Evolutionary conservation across 2,329 filamentous ascomycete genomes (phyloP), one percentile per base, ranked within the genome.

Genomic region (Penicillium griseofulvum): DNA sequence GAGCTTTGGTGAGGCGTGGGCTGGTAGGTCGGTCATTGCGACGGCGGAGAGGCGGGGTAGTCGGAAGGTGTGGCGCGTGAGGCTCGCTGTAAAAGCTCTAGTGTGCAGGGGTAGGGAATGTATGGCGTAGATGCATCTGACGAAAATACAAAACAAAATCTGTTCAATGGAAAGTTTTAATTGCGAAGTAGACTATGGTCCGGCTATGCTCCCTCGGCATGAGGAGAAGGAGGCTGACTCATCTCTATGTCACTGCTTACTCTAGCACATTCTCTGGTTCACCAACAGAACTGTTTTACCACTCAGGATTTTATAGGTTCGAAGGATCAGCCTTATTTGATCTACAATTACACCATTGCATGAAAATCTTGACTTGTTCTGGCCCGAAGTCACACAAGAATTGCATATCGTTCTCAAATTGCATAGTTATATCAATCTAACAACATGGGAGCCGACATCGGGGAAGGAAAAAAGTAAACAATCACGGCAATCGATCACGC

Each of bases 1-100:
- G 52, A 83, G 73, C 58, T 74, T 73, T 24, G 80, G 79, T 39
- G 81, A 81, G 53, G 78, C 74, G 65, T 82, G 81, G 37, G 80
- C 78, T n/a, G 83, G 81, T 56, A 83, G 74, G 54, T 82, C 77
- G 43, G 79, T 74, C 81, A 84, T 83, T 60, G 64, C 68, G 64
- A 59, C 57, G 55, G 43, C 29, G 42, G 57, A 55, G 58, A 51
- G 44, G 59, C 45, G 51, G 56, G 52, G 51, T 45, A 54, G 36
- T 53, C 22, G 28, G 29, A 17, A 31, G 39, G 39, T 46, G 38
- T 34, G 28, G n/a, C 34, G n/a, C 24, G 33, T 26, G 33, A 22
- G 11, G 33, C 52, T 24, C 24, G 33, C 38, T 61, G 56, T 10
- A 24, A 38, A 24, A 16, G 16, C 11, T 39, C 19, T 51, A 45